Percentiles rank a stretch among this genome's conserved stretches.
Evolutionary conservation across 345 rosid species (phyloP).

Genomic region (Gossypium stocksii): DNA sequence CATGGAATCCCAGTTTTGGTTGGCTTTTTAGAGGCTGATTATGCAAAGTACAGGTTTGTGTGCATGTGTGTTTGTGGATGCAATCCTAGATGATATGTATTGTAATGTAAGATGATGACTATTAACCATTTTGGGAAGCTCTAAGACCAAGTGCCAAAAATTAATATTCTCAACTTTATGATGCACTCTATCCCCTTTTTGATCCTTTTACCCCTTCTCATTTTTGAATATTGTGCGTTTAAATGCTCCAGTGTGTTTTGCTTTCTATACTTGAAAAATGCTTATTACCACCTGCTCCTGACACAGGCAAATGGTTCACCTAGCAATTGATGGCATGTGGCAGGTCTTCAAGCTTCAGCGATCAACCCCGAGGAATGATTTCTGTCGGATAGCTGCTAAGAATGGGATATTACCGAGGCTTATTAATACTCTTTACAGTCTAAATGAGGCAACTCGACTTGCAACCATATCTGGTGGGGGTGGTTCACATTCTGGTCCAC

Average conservation of each 20-base stretch:
- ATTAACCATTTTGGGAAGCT: neutral
- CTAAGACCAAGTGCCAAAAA: neutral
- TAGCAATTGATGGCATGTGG: constrained; percentile 99
- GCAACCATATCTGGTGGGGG: constrained; percentile 62
- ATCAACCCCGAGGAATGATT: constrained; percentile 91
- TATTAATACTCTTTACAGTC: constrained; percentile 89
- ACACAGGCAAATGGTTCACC: constrained; percentile 98
- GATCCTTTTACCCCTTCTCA: neutral
- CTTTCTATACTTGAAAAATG: constrained; percentile 9
- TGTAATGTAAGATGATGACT: neutral
- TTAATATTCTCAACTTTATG: neutral
- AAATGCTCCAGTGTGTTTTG: constrained; percentile 1
- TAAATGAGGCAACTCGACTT: constrained; percentile 90
- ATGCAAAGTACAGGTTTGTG: constrained; percentile 86
- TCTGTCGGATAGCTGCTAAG: constrained; percentile 92
- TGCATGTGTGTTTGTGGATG: neutral
- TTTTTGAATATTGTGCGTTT: neutral
- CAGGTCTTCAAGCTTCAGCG: constrained; percentile 96
- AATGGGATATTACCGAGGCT: constrained; percentile 81
- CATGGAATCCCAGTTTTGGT: constrained; percentile 92
- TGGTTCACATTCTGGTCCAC: constrained; percentile 70
- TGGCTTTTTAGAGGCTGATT: constrained; percentile 95
- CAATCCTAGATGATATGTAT: neutral
- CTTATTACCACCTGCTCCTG: constrained; percentile 33
- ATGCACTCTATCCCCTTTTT: neutral